Base-by-base conservation (phyloP, 1,284 basidiomycete species). In the Xerocomus nothofagi region DNA sequence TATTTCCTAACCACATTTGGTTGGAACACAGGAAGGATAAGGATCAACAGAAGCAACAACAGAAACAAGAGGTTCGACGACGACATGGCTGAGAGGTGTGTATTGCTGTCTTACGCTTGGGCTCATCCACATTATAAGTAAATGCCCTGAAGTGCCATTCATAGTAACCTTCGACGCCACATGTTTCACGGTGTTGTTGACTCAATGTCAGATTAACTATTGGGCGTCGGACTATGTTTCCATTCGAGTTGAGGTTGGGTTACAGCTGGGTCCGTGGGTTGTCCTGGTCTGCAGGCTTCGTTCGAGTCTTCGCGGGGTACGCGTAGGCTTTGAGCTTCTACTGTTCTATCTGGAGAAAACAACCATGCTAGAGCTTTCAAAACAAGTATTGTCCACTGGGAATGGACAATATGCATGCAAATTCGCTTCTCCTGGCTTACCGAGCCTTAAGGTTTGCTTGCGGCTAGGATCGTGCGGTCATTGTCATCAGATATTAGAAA, bases 81-180 rank as follows among this genome's bases (percentile, higher is more conserved):
- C 14, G 34, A 23, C 54, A 62, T 60, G 32, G 38, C 26, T 38
- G 15, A 42, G 23, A 27, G 57, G 54, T 51, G 27, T 20, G 49
- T 36, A 12, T 12, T 12, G 29, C 11, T 8, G 18, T 23, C 36
- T 15, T 31, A 9, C 4, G 31, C 12, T 12, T 39, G 11, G n/a
- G 20, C 27, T 21, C 24, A 2, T 37, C 37, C 31, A 18, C 14
- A 14, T 56, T 59, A 61, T 65, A 63, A 46, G 59, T 65, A 63
- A 46, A 17, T 39, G 20, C 18, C 7, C 29, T 12, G 39, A 23
- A 36, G n/a, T 32, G 38, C 47, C 37, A 15, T 29, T 29, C 46
- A 36, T 26, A 17, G 37, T 38, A 37, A 39, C 38, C 36, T 32
- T 46, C 31, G n/a, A 31, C 24, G 32, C 49, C 50, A 42, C 44